Base-by-base conservation (phyloP, 345 rosid species). In the Eucalyptus sp. region DNA sequence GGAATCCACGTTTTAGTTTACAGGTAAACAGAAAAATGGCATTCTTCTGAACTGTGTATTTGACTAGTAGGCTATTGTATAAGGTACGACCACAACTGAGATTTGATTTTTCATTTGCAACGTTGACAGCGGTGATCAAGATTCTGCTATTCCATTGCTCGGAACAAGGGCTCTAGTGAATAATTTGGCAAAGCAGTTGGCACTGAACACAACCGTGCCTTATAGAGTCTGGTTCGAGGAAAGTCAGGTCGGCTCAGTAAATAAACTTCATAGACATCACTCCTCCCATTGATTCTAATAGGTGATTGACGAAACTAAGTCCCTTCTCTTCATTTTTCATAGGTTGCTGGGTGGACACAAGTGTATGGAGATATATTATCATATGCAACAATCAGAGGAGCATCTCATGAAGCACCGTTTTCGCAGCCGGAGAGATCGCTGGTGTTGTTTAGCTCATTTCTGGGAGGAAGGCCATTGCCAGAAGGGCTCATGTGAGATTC, bases 311-410 rank as follows among this genome's bases (percentile, higher is more conserved):
- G 25, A 68, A 68, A 68, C 44, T 33, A 16, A 8, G 25, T 2
- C 2, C 80, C 12, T 68, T 68, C 20, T 68, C 80, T 68, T 68
- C 80, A 68, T 68, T 68, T 68, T 68, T 68, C 44, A 68, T 88
- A 94, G 96, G 94, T 91, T 87, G 94, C 89, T 43, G 95, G 96
- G 79, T 93, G 96, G 94, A 94, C 93, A 43, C 96, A 94, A 90
- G 93, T 90, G 4, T 93, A 92, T 88, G 95, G 93, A 13, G 89
- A 91, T 54, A 90, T 50, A 7, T 51, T 94, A 71, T 87, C 94
- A 13, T 93, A 88, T 88, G 95, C 95, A 17, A 91, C 94, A 85
- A 91, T 94, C 44, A 91, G 95, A 92, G 96, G 94, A 44, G 96
- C 94, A 3, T 90, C 95, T 18, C 96, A 93, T 60, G 93, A 90